Evolutionary conservation across 352 stramenopile species (phyloP).

Genomic region (Globisporangium cederbergense): DNA sequence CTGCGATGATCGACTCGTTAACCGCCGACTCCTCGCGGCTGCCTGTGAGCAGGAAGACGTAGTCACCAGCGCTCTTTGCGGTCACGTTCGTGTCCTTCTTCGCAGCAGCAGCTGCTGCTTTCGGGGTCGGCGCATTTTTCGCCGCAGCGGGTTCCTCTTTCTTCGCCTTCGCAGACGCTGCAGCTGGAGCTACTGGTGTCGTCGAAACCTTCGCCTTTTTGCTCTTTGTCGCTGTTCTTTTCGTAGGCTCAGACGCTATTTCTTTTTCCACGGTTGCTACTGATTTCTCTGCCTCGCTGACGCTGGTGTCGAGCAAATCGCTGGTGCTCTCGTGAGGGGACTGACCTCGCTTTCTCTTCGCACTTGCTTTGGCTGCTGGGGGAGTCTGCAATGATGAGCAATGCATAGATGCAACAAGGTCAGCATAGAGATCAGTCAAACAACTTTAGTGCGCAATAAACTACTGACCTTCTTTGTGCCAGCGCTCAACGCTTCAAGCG

Average conservation of each 20-base stretch:
- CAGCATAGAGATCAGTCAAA: too few species aligned
- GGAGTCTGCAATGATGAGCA: not conserved
- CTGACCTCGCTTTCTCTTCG: slow-evolving; percentile 16
- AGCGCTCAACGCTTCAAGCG: slow-evolving; percentile 8
- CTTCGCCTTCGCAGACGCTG: slow-evolving; percentile 5
- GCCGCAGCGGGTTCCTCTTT: slow-evolving; percentile 2
- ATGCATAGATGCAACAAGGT: too few species aligned
- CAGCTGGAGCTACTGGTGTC: not conserved
- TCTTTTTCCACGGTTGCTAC: slow-evolving; percentile 6
- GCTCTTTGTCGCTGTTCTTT: slow-evolving; percentile 17
- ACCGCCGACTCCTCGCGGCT: slow-evolving; percentile 63
- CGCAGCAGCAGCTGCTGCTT: slow-evolving; percentile 19
- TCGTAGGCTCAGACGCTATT: not conserved
- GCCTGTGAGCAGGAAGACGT: slow-evolving; percentile 72
- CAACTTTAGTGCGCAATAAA: too few species aligned
- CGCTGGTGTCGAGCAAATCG: not conserved
- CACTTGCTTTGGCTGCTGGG: slow-evolving; percentile 1
- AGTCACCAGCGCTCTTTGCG: slow-evolving; percentile 3
- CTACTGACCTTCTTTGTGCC: slow-evolving; percentile 8
- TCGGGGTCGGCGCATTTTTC: slow-evolving; percentile 14
- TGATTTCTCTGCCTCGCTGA: not conserved
- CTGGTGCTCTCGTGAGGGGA: slow-evolving; percentile 1
- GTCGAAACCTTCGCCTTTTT: slow-evolving; percentile 12
- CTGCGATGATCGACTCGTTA: slow-evolving; percentile 75
- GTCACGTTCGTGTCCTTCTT: slow-evolving; percentile 2